These are phyloP conservation scores for Cyclaneusma minus DNA, from an alignment of 2,329 filamentous ascomycete species.

Conservation along the genomic window DNA sequence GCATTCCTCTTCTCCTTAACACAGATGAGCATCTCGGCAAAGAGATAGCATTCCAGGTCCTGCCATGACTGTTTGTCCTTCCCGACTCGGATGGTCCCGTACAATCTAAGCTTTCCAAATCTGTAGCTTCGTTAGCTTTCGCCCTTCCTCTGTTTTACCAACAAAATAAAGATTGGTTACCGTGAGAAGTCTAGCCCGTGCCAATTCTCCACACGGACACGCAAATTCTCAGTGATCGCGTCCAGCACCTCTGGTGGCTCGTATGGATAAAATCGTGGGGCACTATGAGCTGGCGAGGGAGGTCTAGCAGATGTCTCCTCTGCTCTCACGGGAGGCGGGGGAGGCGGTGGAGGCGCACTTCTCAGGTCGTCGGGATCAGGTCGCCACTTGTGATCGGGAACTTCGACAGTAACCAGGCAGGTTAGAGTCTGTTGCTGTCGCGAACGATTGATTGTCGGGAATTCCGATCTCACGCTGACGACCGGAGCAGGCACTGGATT, in stretches of 20 bases:
- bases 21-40: conserved; percentile 98
- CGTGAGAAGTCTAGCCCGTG: conserved; percentile 85
- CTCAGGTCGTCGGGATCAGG: conserved; percentile 71
- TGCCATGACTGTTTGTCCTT: conserved; percentile 97
- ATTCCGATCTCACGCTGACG: conserved; percentile 93
- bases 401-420: conserved; percentile 85
- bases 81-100: conserved; percentile 80
- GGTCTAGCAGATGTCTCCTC: conserved; percentile 39
- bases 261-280: conserved; percentile 49
- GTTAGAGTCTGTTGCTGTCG: conserved; percentile 91
- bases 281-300: conserved; percentile 36
- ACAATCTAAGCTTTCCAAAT: conserved; percentile 82
- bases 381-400: conserved; percentile 82
- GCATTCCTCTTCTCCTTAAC: conserved; percentile 86
- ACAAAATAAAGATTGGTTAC: conserved; percentile 23
- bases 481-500: conserved; percentile 83
- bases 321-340: conserved; percentile 25
- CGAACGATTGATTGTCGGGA: conserved; percentile 82
- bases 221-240: conserved; percentile 72
- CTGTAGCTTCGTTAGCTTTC: conserved; percentile 27
- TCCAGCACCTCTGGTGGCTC: conserved; percentile 65
- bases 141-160: conserved; percentile 5
- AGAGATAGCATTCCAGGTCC: conserved; percentile 91
- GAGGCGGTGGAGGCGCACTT: conserved; percentile 27
- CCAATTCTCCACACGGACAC: conserved; percentile 92